phyloP scores from a whole-genome alignment of 331 rosid genomes.

The Erythrophleum ivorense region DNA sequence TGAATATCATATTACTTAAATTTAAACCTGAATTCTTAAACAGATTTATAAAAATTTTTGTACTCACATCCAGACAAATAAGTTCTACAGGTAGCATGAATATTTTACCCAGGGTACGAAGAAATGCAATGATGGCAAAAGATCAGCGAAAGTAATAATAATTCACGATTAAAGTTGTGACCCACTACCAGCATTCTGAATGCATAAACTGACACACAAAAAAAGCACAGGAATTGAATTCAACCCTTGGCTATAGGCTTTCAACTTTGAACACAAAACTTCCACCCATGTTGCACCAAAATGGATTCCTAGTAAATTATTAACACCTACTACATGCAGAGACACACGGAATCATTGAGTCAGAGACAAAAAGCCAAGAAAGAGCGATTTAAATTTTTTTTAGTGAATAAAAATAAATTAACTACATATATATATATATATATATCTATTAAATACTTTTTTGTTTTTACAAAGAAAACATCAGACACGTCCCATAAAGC shows the following conservation, averaged over 20 bases:
- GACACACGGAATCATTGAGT: conserved; percentile 14
- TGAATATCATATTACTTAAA: too few relatives aligned
- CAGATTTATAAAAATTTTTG: too few relatives aligned
- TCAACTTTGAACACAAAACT: neutral
- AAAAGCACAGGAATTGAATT: neutral
- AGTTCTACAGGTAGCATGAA: neutral
- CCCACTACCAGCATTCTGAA: neutral
- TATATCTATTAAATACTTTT: too few relatives aligned
- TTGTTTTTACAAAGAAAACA: too few relatives aligned
- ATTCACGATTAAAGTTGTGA: neutral
- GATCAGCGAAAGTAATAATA: neutral
- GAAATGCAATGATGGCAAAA: neutral
- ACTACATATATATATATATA: too few relatives aligned
- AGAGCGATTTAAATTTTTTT: too few relatives aligned
- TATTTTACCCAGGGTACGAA: neutral
- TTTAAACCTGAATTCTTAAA: too few relatives aligned
- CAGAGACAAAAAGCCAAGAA: neutral
- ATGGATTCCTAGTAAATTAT: conserved; percentile 19
- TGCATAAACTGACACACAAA: neutral
- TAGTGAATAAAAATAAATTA: too few relatives aligned
- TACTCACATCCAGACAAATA: neutral
- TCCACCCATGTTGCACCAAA: conserved; percentile 7
- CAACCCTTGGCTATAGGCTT: neutral
- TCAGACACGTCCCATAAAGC: too few relatives aligned
- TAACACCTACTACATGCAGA: conserved; percentile 7